These are phyloP conservation scores for Xanthoceras sorbifolium DNA, from an alignment of 345 rosid genomes.

Conservation along the genomic window DNA sequence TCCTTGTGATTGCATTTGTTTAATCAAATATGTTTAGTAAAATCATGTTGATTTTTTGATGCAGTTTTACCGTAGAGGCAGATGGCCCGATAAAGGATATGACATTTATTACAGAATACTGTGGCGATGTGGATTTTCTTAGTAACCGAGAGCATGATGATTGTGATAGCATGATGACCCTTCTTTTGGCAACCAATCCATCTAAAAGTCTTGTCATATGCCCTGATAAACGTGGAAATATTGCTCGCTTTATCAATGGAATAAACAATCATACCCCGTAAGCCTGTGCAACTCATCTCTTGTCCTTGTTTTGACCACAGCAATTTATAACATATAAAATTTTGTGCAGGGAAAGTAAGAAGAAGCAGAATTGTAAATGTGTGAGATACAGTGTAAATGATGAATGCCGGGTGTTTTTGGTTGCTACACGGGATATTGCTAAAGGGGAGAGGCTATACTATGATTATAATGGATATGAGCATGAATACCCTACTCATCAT, in stretches of 20 bases:
- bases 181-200: conserved; percentile 65
- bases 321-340: conserved; percentile 27
- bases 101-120: conserved; percentile 81
- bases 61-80: conserved; percentile 88
- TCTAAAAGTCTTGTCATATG: conserved; percentile 78
- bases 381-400: conserved; percentile 85
- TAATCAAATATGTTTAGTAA: conserved; percentile 2
- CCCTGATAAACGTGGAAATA: conserved; percentile 86
- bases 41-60: conserved; percentile 21
- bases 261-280: conserved; percentile 84
- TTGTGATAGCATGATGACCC: conserved; percentile 94
- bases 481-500: conserved; percentile 92
- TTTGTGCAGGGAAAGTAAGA: conserved; percentile 79
- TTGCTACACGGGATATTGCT: conserved; percentile 82
- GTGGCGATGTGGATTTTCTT: conserved; percentile 90
- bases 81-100: conserved; percentile 81
- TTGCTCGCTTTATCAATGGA: conserved; percentile 88
- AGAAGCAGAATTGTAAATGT: conserved; percentile 93
- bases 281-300: conserved; percentile 32
- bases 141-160: conserved; percentile 77
- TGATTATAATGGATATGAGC: conserved; percentile 93
- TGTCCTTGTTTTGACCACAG: neutral
- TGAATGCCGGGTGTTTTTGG: conserved; percentile 83
- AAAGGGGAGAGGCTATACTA: conserved; percentile 91
- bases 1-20: conserved; percentile 20